phyloP scores from a whole-genome alignment of 2,329 filamentous ascomycete species.

The Diplodia sapinea region DNA sequence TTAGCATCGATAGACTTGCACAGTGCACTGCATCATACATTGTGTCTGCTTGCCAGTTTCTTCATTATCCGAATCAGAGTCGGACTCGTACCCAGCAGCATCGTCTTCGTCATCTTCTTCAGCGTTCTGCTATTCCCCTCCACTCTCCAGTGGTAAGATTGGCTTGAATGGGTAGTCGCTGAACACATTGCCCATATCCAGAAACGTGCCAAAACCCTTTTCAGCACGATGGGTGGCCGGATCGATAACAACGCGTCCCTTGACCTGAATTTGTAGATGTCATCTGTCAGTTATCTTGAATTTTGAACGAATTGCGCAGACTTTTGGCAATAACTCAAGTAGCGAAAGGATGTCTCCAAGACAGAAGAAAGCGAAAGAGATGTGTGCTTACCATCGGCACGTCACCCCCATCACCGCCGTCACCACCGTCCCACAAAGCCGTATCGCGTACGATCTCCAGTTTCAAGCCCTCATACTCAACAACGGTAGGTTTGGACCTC shows the following conservation, averaged over 20 bases:
- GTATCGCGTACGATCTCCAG: background rate
- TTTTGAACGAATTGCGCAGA: no score
- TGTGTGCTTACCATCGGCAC: background rate
- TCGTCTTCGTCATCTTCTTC: background rate
- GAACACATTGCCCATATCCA: no score
- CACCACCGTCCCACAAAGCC: background rate
- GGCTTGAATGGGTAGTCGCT: no score
- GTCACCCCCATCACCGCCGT: background rate
- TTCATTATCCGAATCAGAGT: background rate
- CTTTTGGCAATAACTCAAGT: no score
- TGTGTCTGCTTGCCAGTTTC: background rate
- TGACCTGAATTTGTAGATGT: conserved; percentile 49
- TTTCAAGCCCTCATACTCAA: background rate
- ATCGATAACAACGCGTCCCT: conserved; percentile 60
- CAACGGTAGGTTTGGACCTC: background rate
- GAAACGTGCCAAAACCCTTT: no score
- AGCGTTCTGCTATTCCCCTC: no score
- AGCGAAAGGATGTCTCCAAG: no score
- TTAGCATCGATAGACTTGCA: background rate
- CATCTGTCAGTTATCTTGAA: conserved; percentile 36
- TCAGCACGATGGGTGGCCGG: conserved; percentile 34
- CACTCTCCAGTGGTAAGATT: no score
- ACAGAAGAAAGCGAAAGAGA: no score
- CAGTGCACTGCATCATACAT: background rate
- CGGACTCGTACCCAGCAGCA: background rate